These are phyloP conservation scores for Spiraea crenata DNA, from an alignment of 331 rosid species.

Conservation along the genomic window DNA sequence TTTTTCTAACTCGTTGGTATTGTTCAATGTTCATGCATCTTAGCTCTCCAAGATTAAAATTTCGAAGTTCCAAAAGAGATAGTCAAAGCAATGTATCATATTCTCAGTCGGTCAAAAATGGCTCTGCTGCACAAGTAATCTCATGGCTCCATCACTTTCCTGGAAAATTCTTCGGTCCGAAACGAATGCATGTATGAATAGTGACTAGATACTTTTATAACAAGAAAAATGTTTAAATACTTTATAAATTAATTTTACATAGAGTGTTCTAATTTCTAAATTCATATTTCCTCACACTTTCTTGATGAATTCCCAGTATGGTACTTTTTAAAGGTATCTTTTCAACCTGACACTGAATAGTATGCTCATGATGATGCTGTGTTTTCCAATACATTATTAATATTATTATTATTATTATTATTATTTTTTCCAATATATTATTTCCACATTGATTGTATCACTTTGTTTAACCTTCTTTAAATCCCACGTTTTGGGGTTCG, in stretches of 20 bases:
- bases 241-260: too few species aligned
- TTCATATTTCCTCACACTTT: background rate
- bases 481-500: background rate
- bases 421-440: background rate
- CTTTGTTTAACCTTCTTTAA: background rate
- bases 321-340: background rate
- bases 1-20: background rate
- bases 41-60: too few species aligned
- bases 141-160: too few species aligned
- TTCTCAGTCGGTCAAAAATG: background rate
- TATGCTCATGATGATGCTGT: background rate
- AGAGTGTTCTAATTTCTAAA: too few species aligned
- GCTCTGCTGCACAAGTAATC: background rate
- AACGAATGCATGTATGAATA: too few species aligned
- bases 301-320: background rate
- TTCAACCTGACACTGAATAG: background rate
- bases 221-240: too few species aligned
- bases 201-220: too few species aligned
- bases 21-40: too few species aligned
- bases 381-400: background rate
- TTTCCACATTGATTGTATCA: too few species aligned
- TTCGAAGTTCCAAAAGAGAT: too few species aligned
- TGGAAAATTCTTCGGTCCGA: too few species aligned
- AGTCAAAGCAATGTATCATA: background rate
- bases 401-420: too few species aligned